Evolutionary conservation across 176 grass and related monocot genomes (phyloP), one percentile per base, ranked within the genome.

Genomic region (Phyllostachys edulis): DNA sequence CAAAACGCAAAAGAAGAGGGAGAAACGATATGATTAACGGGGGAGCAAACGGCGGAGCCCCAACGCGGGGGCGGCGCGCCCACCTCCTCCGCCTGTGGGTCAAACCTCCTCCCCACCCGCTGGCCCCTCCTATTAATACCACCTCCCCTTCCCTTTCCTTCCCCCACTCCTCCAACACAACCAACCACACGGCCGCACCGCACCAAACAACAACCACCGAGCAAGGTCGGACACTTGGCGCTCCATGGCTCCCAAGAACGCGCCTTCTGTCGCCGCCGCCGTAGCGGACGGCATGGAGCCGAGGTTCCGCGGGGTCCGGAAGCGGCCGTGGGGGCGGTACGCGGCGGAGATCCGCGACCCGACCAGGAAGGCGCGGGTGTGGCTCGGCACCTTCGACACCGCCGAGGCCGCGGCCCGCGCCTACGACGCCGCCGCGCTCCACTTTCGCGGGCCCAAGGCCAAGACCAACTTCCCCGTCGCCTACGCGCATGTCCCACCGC

Each of bases 301-400:
- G 0, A 85, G 89, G 63, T 97, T 87, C 90, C 92, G 95, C 80
- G 95, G 95, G 38, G 95, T 97, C 13, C 59, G 95, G 37, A 97
- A 93, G 90, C 68, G 95, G 37, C 95, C 95, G 7, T 97, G 95
- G 95, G 95, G 95, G 20, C 27, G 90, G 67, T 97, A 92, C 63
- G 95, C 95, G 73, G 95, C 95, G 47, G 95, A 97, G 86, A 97
- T 97, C 86, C 90, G 92, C 37, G 92, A 97, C 75, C 95, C 95
- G 0, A 84, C 67, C 1, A 88, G 84, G 87, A 94, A 94, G 87
- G 88, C 86, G 1, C 92, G 95, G 40, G 92, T 94, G 44, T 97
- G 96, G 96, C 90, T 98, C n/a, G 96, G 96, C 64, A 98, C 96
- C 71, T 98, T 93, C 80, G 91, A 98, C 85, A 92, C 96, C 45